These are phyloP conservation scores for Prunus salicina DNA, from an alignment of 306 rosid genomes.

Conservation along the genomic window DNA sequence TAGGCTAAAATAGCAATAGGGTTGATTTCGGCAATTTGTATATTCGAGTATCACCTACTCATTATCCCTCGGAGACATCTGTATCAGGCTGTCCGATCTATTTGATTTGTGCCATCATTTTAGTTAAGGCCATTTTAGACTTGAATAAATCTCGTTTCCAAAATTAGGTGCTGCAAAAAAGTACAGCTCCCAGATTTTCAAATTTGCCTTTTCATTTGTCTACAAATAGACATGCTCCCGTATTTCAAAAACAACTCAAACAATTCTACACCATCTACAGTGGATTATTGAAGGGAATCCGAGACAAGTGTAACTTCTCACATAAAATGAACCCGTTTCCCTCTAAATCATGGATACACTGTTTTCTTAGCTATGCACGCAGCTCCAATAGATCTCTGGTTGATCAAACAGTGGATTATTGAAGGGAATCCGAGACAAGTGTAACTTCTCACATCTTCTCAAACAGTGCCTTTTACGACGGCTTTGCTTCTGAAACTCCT, in stretches of 20 bases:
- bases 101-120: not conserved
- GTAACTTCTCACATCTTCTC: slow-evolving; percentile 41
- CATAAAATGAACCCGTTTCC: not conserved
- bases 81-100: not conserved
- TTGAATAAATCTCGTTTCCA: not conserved
- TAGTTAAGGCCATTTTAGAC: not conserved
- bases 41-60: slow-evolving; percentile 5
- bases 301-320: too few species aligned
- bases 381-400: slow-evolving; percentile 48
- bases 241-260: too few species aligned
- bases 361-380: slow-evolving; percentile 37
- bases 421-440: slow-evolving; percentile 51
- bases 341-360: not conserved
- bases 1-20: slow-evolving; percentile 15
- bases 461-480: not conserved
- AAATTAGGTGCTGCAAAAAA: too few species aligned
- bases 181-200: too few species aligned
- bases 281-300: too few species aligned
- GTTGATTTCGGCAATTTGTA: slow-evolving; percentile 23
- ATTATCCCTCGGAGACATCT: not conserved
- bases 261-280: not conserved
- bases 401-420: slow-evolving; percentile 62
- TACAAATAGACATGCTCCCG: not conserved
- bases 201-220: not conserved
- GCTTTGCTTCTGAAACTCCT: slow-evolving; percentile 31